Evolutionary conservation across 208 protist genomes (phyloP), one percentile per base, ranked within the genome.

Genomic region (Acanthamoeba triangularis): DNA sequence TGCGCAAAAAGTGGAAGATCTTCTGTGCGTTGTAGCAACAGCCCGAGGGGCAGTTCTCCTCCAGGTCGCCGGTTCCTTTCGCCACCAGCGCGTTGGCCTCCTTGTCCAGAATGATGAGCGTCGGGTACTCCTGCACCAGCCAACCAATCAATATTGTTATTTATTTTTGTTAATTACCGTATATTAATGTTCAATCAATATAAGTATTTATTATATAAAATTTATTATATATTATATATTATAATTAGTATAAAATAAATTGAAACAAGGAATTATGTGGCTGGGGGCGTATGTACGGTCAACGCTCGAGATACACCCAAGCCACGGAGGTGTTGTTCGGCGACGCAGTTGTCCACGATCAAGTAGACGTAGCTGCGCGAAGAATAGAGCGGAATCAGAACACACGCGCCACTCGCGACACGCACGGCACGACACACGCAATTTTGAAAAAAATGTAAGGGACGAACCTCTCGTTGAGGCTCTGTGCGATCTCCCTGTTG

Each of bases 21-120:
- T 78, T 78, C 23, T 44, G 69, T 30, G 69, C 28, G 37, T 78
- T 78, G 69, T 78, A 78, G 69, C 69, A 78, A n/a, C 69, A 78
- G 69, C 69, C 69, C 69, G 69, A 78, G 5, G 69, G 69, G 37
- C 69, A 78, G 69, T 78, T 78, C 69, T 78, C 69, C 37, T 78
- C 69, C 8, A 78, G 69, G 37, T 78, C 69, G 37, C 69, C 69
- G 28, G 69, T 44, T 1, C 69, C 69, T n/a, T 78, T 78, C 1
- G 20, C 69, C 37, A 78, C 69, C 33, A 78, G 69, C 69, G 69
- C 23, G 30, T 30, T 41, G 69, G 23, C 69, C n/a, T 78, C 37
- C 69, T 78, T 30, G 30, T 78, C 30, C 30, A 78, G 37, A 8
- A 78, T 20, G 69, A 78, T 20, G 69, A 78, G 69, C 37, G 69